Evolutionary conservation across 371 early-diverging fungal genomes (phyloP), one percentile per base, ranked within the genome.

Genomic region (Syncephalastrum sp.): DNA sequence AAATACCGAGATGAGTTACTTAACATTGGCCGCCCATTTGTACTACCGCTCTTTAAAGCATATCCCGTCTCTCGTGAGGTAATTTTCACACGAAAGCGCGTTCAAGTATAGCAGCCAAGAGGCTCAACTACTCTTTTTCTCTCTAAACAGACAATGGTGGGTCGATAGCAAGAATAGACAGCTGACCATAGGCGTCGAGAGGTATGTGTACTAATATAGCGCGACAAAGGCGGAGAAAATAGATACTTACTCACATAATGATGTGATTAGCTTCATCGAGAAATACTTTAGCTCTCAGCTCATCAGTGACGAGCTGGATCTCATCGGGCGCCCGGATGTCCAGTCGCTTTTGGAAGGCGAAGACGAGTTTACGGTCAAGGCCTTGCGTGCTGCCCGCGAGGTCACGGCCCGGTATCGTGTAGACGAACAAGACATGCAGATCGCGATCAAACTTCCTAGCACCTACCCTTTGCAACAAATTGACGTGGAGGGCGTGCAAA

Each of bases 351-450:
- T 78, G 25, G 74, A 73, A 29, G 83, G 82, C 12, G 79, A 79
- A 24, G 74, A 73, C 10, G 82, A 89, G 15, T 81, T 93, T 24
- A 74, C 83, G 13, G 80, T 94, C 59, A 87, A 88, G 65, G 83
- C 87, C 0, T 73, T 86, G 13, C 80, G 82, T 49, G 81, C 80
- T 14, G 78, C 86, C 0, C 79, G 82, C 42, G 93, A 94, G 67
- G 85, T 92, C 0, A 81, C 83, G 1, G 91, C 93, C 1, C 72
- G 80, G 2, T 96, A 91, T 70, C 71, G 72, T 4, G 82, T 96
- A 8, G 98, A 97, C 56, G 98, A 96, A 60, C 86, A 89, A 14
- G 74, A 81, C 4, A 81, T 95, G 75, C 96, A 93, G 59, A 85
- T 96, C 65, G 79, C 80, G 0, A 81, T 97, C 53, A 82, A 82